These are phyloP conservation scores for Penicillium sp. DNA, from an alignment of 2,329 filamentous ascomycete species.

Conservation along the genomic window DNA sequence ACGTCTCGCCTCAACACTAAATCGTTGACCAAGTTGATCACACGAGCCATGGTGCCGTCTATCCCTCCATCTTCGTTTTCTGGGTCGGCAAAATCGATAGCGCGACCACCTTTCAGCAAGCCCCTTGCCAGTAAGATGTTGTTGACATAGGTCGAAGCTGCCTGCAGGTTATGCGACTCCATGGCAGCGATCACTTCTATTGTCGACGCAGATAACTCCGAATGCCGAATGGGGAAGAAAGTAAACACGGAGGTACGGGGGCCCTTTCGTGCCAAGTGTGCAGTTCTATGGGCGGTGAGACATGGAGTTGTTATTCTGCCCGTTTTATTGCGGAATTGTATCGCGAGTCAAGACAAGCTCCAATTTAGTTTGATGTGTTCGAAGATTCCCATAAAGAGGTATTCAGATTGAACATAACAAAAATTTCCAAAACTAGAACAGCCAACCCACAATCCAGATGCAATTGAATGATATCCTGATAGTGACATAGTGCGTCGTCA, in stretches of 20 bases:
- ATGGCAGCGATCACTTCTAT: slow-evolving; percentile 32
- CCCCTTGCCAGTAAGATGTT: slow-evolving; percentile 65
- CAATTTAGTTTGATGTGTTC: too few species aligned
- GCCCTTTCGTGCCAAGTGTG: slow-evolving; percentile 21
- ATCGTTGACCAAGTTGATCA: slow-evolving; percentile 94
- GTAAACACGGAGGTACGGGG: slow-evolving; percentile 41
- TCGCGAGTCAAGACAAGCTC: not conserved
- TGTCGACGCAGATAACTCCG: slow-evolving; percentile 14
- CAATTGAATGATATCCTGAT: not conserved
- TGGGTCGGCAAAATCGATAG: slow-evolving; percentile 77
- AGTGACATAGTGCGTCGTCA: not conserved
- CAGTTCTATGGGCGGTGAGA: slow-evolving; percentile 13
- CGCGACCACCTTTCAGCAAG: slow-evolving; percentile 56
- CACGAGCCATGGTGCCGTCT: slow-evolving; percentile 72
- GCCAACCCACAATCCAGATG: too few species aligned
- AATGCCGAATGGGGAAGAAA: slow-evolving; percentile 44
- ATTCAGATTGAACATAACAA: not conserved
- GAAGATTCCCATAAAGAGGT: not conserved
- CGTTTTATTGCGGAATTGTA: not conserved
- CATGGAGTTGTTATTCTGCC: slow-evolving; percentile 9
- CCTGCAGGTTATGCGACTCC: slow-evolving; percentile 55
- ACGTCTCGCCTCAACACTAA: slow-evolving; percentile 87
- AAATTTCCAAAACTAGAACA: too few species aligned
- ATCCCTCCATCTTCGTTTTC: slow-evolving; percentile 60
- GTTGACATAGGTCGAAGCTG: slow-evolving; percentile 64